phyloP scores from a whole-genome alignment of 2,329 filamentous ascomycete species.

The Aspergillus quadricinctus region DNA sequence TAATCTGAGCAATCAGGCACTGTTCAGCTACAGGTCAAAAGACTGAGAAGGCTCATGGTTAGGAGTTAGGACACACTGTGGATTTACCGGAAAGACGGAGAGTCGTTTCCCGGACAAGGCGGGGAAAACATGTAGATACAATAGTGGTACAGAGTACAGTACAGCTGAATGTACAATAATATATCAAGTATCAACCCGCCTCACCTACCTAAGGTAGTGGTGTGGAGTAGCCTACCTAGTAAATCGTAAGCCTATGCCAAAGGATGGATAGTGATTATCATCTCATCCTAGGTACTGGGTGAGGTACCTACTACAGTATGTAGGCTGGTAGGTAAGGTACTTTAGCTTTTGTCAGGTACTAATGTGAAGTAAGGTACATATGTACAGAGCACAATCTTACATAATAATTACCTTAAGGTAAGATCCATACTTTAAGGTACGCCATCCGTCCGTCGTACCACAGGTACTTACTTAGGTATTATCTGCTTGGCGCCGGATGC shows the following conservation, averaged over 20 bases:
- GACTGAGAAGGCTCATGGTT: neutral
- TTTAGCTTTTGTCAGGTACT: neutral
- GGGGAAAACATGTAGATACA: neutral
- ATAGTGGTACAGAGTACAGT: neutral
- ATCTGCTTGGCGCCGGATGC: neutral
- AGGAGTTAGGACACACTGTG: neutral
- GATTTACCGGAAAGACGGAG: neutral
- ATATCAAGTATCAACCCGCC: neutral
- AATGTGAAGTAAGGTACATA: neutral
- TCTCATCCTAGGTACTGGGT: no score
- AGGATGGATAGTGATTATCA: no score
- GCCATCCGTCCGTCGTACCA: no score
- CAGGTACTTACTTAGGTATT: neutral
- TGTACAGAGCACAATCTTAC: no score
- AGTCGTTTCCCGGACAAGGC: neutral
- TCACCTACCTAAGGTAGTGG: neutral
- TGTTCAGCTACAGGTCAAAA: neutral
- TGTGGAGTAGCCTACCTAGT: neutral
- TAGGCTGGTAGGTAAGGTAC: neutral
- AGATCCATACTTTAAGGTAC: no score
- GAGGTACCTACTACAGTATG: neutral
- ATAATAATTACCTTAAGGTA: no score
- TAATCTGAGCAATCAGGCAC: neutral
- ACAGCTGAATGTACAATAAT: neutral
- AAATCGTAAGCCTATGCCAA: neutral